These are phyloP conservation scores for Chrysosporium keratinophilum DNA, from an alignment of 2,329 filamentous ascomycete species.

Conservation along the genomic window DNA sequence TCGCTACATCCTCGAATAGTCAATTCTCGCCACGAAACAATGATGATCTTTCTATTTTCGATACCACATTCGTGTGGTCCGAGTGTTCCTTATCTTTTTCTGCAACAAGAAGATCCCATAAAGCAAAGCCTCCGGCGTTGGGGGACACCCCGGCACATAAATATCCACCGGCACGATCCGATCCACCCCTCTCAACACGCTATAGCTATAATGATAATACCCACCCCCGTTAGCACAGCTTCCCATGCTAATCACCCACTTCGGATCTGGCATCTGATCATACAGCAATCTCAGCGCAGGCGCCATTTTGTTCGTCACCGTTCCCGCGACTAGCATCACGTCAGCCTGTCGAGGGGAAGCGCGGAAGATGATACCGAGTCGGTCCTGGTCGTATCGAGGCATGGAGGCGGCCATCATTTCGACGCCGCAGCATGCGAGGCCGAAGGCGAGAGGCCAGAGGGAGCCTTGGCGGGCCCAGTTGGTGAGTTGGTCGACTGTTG, in stretches of 20 bases:
- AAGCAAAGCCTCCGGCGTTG: slow-evolving; percentile 44
- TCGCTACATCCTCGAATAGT: too few relatives aligned
- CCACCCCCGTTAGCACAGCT: slow-evolving; percentile 76
- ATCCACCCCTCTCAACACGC: slow-evolving; percentile 64
- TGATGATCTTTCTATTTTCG: slow-evolving; percentile 30
- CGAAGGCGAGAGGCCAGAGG: slow-evolving; percentile 82
- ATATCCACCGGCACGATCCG: slow-evolving; percentile 69
- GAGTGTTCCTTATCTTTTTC: slow-evolving; percentile 57
- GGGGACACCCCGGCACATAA: slow-evolving; percentile 64
- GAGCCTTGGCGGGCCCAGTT: slow-evolving; percentile 81
- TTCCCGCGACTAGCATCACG: slow-evolving; percentile 89
- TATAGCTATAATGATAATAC: slow-evolving; percentile 81
- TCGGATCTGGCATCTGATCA: slow-evolving; percentile 88
- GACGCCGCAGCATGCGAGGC: slow-evolving; percentile 76
- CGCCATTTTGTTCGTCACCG: slow-evolving; percentile 93
- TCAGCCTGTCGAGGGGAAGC: slow-evolving; percentile 80
- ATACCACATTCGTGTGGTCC: slow-evolving; percentile 46
- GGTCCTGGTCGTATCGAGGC: slow-evolving; percentile 80
- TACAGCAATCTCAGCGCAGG: slow-evolving; percentile 82
- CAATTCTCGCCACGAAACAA: too few relatives aligned
- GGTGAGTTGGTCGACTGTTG: slow-evolving; percentile 65
- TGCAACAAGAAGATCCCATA: slow-evolving; percentile 63
- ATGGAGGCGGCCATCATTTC: slow-evolving; percentile 91
- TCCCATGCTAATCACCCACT: slow-evolving; percentile 80
- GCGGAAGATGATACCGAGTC: slow-evolving; percentile 81